These are phyloP conservation scores for Paecilomyces niveus DNA, from an alignment of 2,329 filamentous ascomycete genomes.

Conservation along the genomic window DNA sequence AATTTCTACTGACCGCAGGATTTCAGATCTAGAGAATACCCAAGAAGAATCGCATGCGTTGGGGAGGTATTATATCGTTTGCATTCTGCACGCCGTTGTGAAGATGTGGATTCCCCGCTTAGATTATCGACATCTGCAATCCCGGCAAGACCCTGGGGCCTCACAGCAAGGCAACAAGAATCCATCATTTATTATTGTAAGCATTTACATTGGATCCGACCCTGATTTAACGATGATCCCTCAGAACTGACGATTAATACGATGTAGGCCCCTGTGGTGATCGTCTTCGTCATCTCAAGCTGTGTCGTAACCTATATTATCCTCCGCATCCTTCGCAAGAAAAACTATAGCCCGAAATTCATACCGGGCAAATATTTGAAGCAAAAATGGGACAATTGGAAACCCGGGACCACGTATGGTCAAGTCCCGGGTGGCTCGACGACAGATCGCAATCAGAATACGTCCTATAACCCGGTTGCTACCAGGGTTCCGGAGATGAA, in stretches of 20 bases:
- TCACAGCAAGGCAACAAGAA: conserved; percentile 12
- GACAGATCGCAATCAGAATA: conserved; percentile 12
- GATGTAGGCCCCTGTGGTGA: conserved; percentile 17
- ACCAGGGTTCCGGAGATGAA: conserved; percentile 22
- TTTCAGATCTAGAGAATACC: neutral
- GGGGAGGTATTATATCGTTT: neutral
- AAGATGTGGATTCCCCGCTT: neutral
- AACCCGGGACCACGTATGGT: conserved; percentile 34
- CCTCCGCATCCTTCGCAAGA: conserved; percentile 36
- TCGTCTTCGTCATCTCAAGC: conserved; percentile 25
- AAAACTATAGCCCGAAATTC: conserved; percentile 43
- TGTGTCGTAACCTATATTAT: conserved; percentile 26
- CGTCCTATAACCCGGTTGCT: conserved; percentile 20
- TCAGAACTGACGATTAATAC: neutral
- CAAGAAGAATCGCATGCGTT: neutral
- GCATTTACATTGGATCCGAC: conserved; percentile 5
- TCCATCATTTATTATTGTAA: conserved; percentile 23
- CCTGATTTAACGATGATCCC: neutral
- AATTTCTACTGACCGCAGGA: neutral
- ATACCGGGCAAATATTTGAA: conserved; percentile 47
- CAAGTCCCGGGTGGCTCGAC: conserved; percentile 24
- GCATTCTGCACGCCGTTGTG: neutral
- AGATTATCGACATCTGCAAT: neutral
- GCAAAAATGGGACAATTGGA: conserved; percentile 46
- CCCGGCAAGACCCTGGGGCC: neutral